Base-by-base conservation (phyloP, 352 stramenopile genomes). In the Phytophthora pini region DNA sequence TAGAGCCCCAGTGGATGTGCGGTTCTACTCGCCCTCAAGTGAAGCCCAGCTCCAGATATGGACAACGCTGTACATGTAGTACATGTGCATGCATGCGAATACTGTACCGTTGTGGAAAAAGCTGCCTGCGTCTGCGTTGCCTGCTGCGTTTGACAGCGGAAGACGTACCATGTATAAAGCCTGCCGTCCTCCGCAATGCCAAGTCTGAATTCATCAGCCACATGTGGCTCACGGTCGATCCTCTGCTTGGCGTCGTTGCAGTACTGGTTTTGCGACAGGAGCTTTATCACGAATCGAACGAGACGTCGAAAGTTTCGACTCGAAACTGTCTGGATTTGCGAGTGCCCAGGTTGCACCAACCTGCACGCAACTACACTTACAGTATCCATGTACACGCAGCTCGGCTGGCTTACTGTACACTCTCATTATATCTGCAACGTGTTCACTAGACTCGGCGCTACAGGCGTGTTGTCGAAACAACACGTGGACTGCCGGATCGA, bases 191-290 rank as follows among this genome's bases (percentile, higher is more conserved):
- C 31, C 31, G 9, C 7, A 6, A 31, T 8, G 27, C 5, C 27
- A 9, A 31, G 17, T 34, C 45, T 51, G 45, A 51, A 51, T 51
- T 51, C 31, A 32, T 34, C 45, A 9, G 38, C 29, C 55, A 47
- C 55, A 55, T 46, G 41, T 41, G 24, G 26, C 40, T 12, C 40
- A 46, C 40, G 17, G 8, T 13, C 13, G 48, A 58, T 57, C 36
- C 32, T 61, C 32, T 39, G 59, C 59, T 65, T 58, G 31, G 22
- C 57, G 29, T 66, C 40, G 52, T 43, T 50, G 12, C 24, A 61
- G 49, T 48, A 40, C 59, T 67, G 59, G 13, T 56, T 67, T 67
- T 67, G 59, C 51, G 43, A 60, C 50, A 27, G 40, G 7, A 61
- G 38, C 46, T 41, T 17, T 15, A 53, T 53, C 46, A 53, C 32